Base-by-base conservation (phyloP, 768 basidiomycete genomes). In the Dictyophora rubrovolvata region DNA sequence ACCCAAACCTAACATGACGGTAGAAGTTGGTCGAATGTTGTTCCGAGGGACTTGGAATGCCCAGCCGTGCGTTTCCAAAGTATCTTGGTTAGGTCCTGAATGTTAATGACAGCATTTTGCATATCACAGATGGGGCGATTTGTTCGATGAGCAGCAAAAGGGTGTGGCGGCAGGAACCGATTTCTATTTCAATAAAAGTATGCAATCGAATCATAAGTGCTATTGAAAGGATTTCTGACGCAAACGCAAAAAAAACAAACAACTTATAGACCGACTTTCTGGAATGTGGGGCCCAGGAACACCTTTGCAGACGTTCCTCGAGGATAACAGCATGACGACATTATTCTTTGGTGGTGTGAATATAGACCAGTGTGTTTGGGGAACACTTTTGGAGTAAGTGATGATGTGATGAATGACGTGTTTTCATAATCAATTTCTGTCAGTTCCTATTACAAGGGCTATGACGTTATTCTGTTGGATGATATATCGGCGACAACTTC, bases 291-390 rank as follows among this genome's bases (percentile, higher is more conserved):
- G 54, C 34, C 22, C 36, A 55, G 18, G 37, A 18, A 55, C 54
- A 11, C 54, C 54, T 9, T 14, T 55, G 34, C 34, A 36, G 18
- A 34, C 37, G 3, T 55, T 18, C n/a, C 54, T 55, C 6, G 33
- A 55, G 37, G 54, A 55, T 34, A 37, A 55, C 46, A 42, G 37
- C 54, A 55, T 55, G 33, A 55, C 54, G 22, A 55, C 54, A 9
- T 21, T 55, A 18, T 55, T 55, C 23, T 55, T 55, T 46, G 54
- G 54, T 21, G 54, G 54, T 10, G 54, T 55, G 9, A 55, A 55
- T 20, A 36, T 42, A 17, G 54, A 55, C 10, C 54, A 55, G 21
- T 55, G 54, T 47, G 54, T 55, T 23, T 55, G 37, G 37, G 54
- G 33, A 47, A 54, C 53, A 10, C 20, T 54, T 2, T 20, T 54